Base-by-base conservation (phyloP, 768 basidiomycete species). In the Xerocomellus dryophilus region DNA sequence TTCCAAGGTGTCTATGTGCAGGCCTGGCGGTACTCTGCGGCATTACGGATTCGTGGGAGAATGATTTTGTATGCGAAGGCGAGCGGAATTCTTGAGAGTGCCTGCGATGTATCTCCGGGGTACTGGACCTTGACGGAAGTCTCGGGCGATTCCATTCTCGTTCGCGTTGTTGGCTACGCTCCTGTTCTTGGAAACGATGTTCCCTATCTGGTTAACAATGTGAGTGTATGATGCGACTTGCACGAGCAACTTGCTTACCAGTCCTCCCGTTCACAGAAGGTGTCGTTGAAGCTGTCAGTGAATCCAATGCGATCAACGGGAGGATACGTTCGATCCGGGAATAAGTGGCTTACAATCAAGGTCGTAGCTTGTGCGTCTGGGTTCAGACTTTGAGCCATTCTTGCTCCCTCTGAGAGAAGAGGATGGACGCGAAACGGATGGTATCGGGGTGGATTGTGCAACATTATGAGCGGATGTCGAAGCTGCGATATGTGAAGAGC, bases 61-160 rank as follows among this genome's bases (percentile, higher is more conserved):
- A 15, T 2, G 64, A 47, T 44, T 63, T 65, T 17, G 53, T 14
- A 35, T 65, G 69, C 27, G 68, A 56, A 39, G 62, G 59, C 2
- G 64, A 64, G 47, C 57, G 63, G 46, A 67, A 55, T 20, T 70
- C 72, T 36, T 67, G 65, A 32, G 61, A 68, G 43, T 61, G 61
- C 38, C 51, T 66, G 58, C 48, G 71, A 43, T 62, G 60, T 39
- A 55, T 50, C 34, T 68, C 65, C 38, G 66, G 61, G 10, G 62
- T 64, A 43, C 34, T 43, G 32, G 75, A 60, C 21, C 59, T 45
- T 44, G 67, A 62, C n/a, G 58, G 53, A 7, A 55, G 40, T 42
- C 64, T 73, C 18, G 68, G 66, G 17, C 66, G 68, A 54, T 78
- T 79, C 83, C 81, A 77, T 41, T 74, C 73, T 43, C 74, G 74